Percentiles rank a stretch among this genome's conserved stretches.
phyloP scores from a whole-genome alignment of 2,329 filamentous ascomycete species.

The Sporothrix euskadiensis region DNA sequence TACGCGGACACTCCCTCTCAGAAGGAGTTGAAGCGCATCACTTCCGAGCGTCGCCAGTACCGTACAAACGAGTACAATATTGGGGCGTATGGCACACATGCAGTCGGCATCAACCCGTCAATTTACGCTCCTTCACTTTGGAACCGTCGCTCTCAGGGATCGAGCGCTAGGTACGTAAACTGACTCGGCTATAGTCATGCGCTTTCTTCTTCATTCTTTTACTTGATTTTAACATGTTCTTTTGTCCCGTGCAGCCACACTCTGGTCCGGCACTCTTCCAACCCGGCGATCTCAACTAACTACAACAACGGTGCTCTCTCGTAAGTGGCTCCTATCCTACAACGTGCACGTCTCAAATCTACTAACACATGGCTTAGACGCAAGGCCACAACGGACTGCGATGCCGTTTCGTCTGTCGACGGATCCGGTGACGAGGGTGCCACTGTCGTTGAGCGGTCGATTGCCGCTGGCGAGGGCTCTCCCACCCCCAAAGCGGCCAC shows the following conservation, averaged over 20 bases:
- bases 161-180: conserved; percentile 33
- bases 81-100: conserved; percentile 64
- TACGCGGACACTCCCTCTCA: conserved; percentile 97
- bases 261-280: conserved; percentile 18
- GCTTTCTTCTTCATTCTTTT: not conserved
- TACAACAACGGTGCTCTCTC: not conserved
- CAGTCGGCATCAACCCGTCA: conserved; percentile 57
- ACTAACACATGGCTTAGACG: conserved; percentile 36
- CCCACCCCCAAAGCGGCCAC: conserved; percentile 23
- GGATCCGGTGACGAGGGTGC: conserved; percentile 53
- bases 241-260: not conserved
- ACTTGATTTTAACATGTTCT: not conserved
- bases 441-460: conserved; percentile 54
- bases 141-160: conserved; percentile 39
- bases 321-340: not conserved
- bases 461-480: conserved; percentile 39
- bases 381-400: conserved; percentile 45
- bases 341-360: not conserved
- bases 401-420: conserved; percentile 49
- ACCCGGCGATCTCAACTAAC: conserved; percentile 6
- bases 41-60: conserved; percentile 91
- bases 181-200: not conserved
- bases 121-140: conserved; percentile 47
- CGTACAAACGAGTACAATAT: conserved; percentile 94
- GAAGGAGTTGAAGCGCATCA: conserved; percentile 95